A percentile compares a stretch with the other conserved stretches of the same genome.
Evolutionary conservation across 2,329 filamentous ascomycete genomes (phyloP).

Genomic region (Bisporella sp.): DNA sequence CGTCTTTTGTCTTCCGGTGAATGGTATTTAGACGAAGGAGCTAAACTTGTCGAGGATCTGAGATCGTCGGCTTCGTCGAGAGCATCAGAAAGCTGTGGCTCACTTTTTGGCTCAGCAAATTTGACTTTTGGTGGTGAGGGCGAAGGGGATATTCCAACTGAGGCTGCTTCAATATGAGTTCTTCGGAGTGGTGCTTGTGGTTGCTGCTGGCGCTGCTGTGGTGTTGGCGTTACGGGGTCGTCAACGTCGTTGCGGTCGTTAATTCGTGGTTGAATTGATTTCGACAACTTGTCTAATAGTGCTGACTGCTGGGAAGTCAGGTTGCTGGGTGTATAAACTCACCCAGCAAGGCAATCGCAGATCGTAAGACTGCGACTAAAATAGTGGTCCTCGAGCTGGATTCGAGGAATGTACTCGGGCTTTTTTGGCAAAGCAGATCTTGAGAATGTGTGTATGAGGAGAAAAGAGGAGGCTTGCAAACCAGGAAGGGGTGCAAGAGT

Average conservation of each 20-base stretch:
- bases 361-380: no score
- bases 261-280: constrained; percentile 17
- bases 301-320: constrained; percentile 11
- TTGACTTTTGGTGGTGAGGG: constrained; percentile 20
- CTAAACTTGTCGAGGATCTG: constrained; percentile 18
- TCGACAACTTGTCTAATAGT: constrained; percentile 23
- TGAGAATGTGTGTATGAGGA: no score
- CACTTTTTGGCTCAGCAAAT: constrained; percentile 15
- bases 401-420: no score
- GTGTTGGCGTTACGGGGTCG: constrained; percentile 24
- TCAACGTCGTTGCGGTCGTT: constrained; percentile 30
- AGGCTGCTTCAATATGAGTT: constrained; percentile 28
- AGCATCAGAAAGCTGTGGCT: constrained; percentile 17
- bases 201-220: constrained; percentile 26
- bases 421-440: no score
- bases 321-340: background rate
- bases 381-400: no score
- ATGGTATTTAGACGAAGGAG: constrained; percentile 14
- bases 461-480: no score
- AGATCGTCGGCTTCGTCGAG: constrained; percentile 18
- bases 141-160: constrained; percentile 25
- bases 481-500: no score
- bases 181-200: constrained; percentile 14
- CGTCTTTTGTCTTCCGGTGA: constrained; percentile 25
- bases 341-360: no score